phyloP scores from a whole-genome alignment of 2,329 filamentous ascomycete genomes.

The Cadophora luteo-olivacea region DNA sequence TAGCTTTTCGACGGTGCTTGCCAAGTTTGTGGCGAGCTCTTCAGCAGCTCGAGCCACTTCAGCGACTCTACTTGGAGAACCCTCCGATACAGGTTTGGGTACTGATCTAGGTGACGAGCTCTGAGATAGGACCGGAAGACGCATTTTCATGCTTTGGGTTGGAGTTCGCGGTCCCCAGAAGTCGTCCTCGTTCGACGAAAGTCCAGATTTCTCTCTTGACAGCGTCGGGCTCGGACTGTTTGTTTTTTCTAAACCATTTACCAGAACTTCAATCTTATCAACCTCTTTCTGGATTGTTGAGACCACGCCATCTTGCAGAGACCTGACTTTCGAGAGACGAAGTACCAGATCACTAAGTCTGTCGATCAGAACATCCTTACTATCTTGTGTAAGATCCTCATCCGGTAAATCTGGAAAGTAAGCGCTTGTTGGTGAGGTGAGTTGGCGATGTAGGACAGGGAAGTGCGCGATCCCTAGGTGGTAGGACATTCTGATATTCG shows the following conservation, averaged over 20 bases:
- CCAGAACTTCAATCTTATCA: slow-evolving; percentile 46
- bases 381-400: slow-evolving; percentile 40
- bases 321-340: slow-evolving; percentile 40
- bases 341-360: slow-evolving; percentile 45
- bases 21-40: slow-evolving; percentile 57
- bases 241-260: slow-evolving; percentile 21
- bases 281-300: slow-evolving; percentile 46
- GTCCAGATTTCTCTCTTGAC: not conserved
- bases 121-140: slow-evolving; percentile 24
- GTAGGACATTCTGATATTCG: slow-evolving; percentile 30
- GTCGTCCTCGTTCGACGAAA: slow-evolving; percentile 25
- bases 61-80: slow-evolving; percentile 43
- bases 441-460: slow-evolving; percentile 39
- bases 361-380: slow-evolving; percentile 44
- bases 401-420: slow-evolving; percentile 24
- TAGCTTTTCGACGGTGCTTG: slow-evolving; percentile 57
- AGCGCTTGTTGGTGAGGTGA: slow-evolving; percentile 33
- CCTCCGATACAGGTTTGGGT: not conserved
- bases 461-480: slow-evolving; percentile 39
- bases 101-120: not conserved
- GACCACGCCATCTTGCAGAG: slow-evolving; percentile 41
- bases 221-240: not conserved
- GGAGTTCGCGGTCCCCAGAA: slow-evolving; percentile 40
- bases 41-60: slow-evolving; percentile 49
- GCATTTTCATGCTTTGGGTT: slow-evolving; percentile 31